Evolutionary conservation across 345 rosid species (phyloP).

Genomic region (Linum tenue): DNA sequence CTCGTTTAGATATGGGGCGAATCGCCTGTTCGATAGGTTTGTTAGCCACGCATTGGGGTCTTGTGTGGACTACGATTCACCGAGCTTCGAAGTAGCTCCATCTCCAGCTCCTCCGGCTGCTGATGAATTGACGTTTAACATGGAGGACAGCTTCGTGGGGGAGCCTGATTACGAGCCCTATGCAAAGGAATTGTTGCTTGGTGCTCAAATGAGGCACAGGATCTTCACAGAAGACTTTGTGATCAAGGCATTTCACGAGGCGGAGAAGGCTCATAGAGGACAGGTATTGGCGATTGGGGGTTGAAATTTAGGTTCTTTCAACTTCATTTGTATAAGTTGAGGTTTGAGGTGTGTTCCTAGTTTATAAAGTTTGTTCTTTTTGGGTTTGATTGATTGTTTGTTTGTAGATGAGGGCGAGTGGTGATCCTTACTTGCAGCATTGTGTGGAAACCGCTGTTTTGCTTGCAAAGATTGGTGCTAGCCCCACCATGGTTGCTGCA

Average conservation of each 20-base stretch:
- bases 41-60: constrained; percentile 68
- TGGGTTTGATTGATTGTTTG: constrained; percentile 10
- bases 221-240: constrained; percentile 60
- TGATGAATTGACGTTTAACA: constrained; percentile 67
- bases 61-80: background rate
- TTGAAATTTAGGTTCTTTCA: background rate
- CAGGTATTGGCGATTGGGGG: constrained; percentile 40
- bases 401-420: constrained; percentile 80
- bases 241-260: constrained; percentile 73
- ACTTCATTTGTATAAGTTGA: constrained; percentile 1
- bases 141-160: constrained; percentile 50
- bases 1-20: constrained; percentile 35
- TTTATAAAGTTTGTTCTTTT: constrained; percentile 13
- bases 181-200: constrained; percentile 51
- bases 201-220: constrained; percentile 63
- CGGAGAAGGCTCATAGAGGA: constrained; percentile 90
- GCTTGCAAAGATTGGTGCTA: constrained; percentile 75
- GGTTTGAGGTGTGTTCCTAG: constrained; percentile 11
- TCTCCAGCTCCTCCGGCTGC: constrained; percentile 21
- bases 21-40: constrained; percentile 56
- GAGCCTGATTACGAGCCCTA: constrained; percentile 37
- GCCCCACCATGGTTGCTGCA: constrained; percentile 75
- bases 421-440: constrained; percentile 91
- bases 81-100: background rate
- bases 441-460: constrained; percentile 87